Evolutionary conservation across 192 early-diverging fungal genomes (phyloP).

Genomic region (Radiomyces spectabilis): DNA sequence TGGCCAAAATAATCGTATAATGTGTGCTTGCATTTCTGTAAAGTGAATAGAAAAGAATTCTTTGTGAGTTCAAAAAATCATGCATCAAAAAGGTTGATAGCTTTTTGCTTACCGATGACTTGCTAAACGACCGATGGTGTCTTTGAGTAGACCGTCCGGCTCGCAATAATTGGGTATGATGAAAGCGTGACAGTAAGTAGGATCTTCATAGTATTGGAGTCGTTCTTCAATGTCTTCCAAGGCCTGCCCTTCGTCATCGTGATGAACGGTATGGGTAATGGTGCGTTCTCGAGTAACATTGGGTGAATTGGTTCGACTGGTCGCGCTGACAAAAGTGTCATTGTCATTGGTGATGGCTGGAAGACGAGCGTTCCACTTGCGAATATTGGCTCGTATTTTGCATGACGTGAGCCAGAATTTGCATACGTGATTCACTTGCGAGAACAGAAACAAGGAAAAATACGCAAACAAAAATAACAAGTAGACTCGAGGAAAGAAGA

Average conservation of each 20-base stretch:
- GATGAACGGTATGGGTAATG: neutral
- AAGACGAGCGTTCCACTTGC: slow-evolving; percentile 21
- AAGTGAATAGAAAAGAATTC: slow-evolving; percentile 5
- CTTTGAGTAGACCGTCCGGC: slow-evolving; percentile 55
- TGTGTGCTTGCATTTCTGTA: slow-evolving; percentile 27
- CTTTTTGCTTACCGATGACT: slow-evolving; percentile 44
- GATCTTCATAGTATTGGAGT: slow-evolving; percentile 14
- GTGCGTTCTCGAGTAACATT: neutral
- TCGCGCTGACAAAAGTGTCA: neutral
- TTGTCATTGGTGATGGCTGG: neutral
- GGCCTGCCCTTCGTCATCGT: neutral
- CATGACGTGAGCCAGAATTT: slow-evolving; percentile 37
- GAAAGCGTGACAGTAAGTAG: slow-evolving; percentile 48
- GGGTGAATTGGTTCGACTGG: neutral
- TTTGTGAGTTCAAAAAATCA: neutral
- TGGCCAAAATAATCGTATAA: slow-evolving; percentile 57
- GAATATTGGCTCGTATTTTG: slow-evolving; percentile 31
- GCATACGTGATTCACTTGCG: slow-evolving; percentile 37
- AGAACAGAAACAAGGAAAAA: slow-evolving; percentile 35
- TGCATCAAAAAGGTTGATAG: neutral
- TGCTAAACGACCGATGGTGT: slow-evolving; percentile 62
- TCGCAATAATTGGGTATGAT: slow-evolving; percentile 72
- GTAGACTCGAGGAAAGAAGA: slow-evolving; percentile 35
- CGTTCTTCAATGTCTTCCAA: slow-evolving; percentile 13
- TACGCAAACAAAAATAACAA: slow-evolving; percentile 34